Evolutionary conservation across 257 asterid genomes (phyloP).

Genomic region (Scutellaria barbata): DNA sequence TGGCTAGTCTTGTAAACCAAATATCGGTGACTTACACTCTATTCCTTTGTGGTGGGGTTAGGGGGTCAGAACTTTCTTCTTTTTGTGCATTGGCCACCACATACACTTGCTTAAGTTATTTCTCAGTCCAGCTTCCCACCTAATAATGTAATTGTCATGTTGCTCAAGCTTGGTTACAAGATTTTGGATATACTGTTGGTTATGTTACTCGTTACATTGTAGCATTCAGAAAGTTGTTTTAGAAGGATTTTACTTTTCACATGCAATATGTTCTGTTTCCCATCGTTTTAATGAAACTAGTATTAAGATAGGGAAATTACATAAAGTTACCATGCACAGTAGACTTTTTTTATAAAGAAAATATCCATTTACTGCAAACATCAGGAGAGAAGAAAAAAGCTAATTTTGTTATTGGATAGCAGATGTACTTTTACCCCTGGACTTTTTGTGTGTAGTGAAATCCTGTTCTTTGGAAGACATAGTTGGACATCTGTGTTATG

Average conservation of each 20-base stretch:
- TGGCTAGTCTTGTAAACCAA: not conserved
- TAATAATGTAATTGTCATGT: not conserved
- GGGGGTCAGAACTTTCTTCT: too few species aligned
- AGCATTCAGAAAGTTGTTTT: not conserved
- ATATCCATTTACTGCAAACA: not conserved
- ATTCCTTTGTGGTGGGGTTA: not conserved
- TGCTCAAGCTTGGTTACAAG: conserved; percentile 1
- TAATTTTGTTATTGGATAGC: not conserved
- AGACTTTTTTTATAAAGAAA: not conserved
- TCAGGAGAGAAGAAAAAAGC: conserved; percentile 12
- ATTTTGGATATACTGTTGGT: not conserved
- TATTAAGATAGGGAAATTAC: not conserved
- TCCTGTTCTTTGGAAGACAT: not conserved
- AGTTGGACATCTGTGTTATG: not conserved
- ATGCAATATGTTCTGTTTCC: not conserved
- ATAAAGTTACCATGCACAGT: not conserved
- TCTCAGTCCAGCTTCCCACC: conserved; percentile 13
- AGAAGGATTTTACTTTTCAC: conserved; percentile 3
- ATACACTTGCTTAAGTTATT: not conserved
- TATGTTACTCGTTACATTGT: conserved; percentile 7
- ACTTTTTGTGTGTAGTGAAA: conserved; percentile 10
- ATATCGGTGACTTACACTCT: not conserved
- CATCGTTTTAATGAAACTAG: not conserved
- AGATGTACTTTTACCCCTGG: conserved; percentile 9
- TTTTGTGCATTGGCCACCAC: not conserved